A percentile compares a stretch with the other conserved stretches of the same genome.
phyloP scores from a whole-genome alignment of 2,329 filamentous ascomycete species.

The Aspergillus sp. region DNA sequence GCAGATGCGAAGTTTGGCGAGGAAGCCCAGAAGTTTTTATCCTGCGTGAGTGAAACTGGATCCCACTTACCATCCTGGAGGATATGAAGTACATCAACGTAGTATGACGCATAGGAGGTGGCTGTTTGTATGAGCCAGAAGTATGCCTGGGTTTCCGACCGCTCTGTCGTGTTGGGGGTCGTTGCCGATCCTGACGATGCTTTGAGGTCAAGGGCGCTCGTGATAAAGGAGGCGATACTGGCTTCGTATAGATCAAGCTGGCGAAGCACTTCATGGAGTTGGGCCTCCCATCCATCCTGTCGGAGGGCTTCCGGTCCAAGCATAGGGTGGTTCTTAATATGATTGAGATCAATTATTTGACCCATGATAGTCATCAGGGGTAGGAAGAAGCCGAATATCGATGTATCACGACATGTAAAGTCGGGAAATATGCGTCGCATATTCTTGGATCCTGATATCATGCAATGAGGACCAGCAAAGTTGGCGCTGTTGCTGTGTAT shows the following conservation, averaged over 20 bases:
- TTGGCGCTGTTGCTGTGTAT: slow-evolving; percentile 58
- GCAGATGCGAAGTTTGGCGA: slow-evolving; percentile 83
- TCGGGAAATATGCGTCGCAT: slow-evolving; percentile 66
- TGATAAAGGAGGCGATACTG: slow-evolving; percentile 57
- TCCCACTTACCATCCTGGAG: slow-evolving; percentile 94
- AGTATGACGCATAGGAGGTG: slow-evolving; percentile 82
- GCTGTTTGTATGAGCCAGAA: slow-evolving; percentile 74
- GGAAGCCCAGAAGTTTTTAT: slow-evolving; percentile 91
- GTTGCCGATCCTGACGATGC: slow-evolving; percentile 45
- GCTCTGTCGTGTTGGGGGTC: slow-evolving; percentile 58
- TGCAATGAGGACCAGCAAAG: slow-evolving; percentile 35
- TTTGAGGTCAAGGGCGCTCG: slow-evolving; percentile 25
- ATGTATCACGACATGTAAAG: slow-evolving; percentile 81
- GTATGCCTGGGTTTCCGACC: slow-evolving; percentile 29
- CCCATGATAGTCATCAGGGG: slow-evolving; percentile 91
- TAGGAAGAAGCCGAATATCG: slow-evolving; percentile 88
- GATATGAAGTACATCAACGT: slow-evolving; percentile 91
- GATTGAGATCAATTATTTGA: slow-evolving; percentile 85
- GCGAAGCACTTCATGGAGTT: slow-evolving; percentile 72
- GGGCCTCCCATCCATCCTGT: slow-evolving; percentile 75
- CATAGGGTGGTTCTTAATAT: slow-evolving; percentile 81
- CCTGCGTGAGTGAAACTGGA: slow-evolving; percentile 83
- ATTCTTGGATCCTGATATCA: slow-evolving; percentile 31
- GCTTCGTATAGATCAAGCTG: slow-evolving; percentile 80
- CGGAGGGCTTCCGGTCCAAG: slow-evolving; percentile 73